Base-by-base conservation (phyloP, 2,329 filamentous ascomycete genomes). In the Colletotrichum navitas region DNA sequence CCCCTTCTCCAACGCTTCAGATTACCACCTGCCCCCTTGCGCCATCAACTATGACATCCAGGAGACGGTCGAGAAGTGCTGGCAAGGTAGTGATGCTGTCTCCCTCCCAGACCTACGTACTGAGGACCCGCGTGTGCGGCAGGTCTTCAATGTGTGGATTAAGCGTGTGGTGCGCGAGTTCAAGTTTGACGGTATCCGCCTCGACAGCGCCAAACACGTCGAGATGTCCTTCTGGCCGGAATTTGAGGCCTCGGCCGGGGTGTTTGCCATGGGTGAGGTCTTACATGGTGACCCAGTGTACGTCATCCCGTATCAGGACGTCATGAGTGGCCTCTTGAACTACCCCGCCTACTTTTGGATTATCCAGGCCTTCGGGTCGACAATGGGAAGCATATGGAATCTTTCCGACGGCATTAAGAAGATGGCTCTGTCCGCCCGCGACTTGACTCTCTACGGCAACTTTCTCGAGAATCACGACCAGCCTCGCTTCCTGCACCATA, bases 31-130 rank as follows among this genome's bases (percentile, higher is more conserved):
- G 16, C 55, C 85, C 1, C 87, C 85, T 76, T 93, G 91, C 79
- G 76, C 89, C 63, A 84, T 85, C 70, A 77, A 91, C 78, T 91
- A 89, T 79, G 76, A 79, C 47, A 80, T 90, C 76, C 82, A 88
- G 73, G 82, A 78, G 55, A 80, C 81, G 74, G 77, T 85, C 71
- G 82, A 86, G 74, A 74, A 80, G 69, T 92, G 90, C 81, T 87
- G 86, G 85, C 66, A 72, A 32, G 70, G 70, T 18, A 66, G 56
- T 12, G 80, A 87, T n/a, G 84, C 82, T 21, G 85, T 88, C n/a
- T 83, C 85, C 0, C 85, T 93, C 0, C 89, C 90, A 0, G 91
- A 93, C 74, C 78, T 93, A 16, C 81, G 88, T 67, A 93, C 91
- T 0, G 84, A 87, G 52, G 81, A 83, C 39, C 64, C 80, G 0